A percentile compares a stretch with the other conserved stretches of the same genome.
Conservation (phyloP, 2,329 filamentous ascomycete species). For the Blumeria hordei region DNA sequence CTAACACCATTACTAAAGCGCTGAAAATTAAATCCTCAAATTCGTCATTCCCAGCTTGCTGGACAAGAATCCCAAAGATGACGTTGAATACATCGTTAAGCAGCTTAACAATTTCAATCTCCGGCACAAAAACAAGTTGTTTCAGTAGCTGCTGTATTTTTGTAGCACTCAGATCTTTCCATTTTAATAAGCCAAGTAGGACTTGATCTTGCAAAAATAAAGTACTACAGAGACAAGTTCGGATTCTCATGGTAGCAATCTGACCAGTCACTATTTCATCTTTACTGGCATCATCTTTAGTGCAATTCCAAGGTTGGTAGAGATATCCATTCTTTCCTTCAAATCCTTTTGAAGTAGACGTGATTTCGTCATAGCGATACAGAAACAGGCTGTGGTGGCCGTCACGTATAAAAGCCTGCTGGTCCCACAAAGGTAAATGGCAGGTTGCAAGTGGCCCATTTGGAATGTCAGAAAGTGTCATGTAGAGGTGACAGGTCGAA, state of each 20-base stretch:
- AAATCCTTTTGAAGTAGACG: slow-evolving; percentile 38
- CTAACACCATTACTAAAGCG: slow-evolving; percentile 66
- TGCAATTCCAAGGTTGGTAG: slow-evolving; percentile 53
- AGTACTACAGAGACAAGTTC: slow-evolving; percentile 84
- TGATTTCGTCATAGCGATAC: slow-evolving; percentile 82
- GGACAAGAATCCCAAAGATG: slow-evolving; percentile 74
- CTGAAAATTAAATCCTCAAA: slow-evolving; percentile 86
- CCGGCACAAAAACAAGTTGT: slow-evolving; percentile 75
- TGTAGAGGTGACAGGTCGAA: slow-evolving; percentile 58
- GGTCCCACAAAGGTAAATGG: slow-evolving; percentile 84
- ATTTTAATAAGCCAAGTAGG: slow-evolving; percentile 61
- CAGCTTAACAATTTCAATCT: slow-evolving; percentile 94
- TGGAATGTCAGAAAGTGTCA: slow-evolving; percentile 72
- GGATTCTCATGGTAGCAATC: slow-evolving; percentile 52
- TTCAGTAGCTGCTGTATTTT: slow-evolving; percentile 53
- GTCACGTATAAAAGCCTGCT: slow-evolving; percentile 71
- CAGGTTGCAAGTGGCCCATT: slow-evolving; percentile 75
- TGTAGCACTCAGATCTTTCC: slow-evolving; percentile 52
- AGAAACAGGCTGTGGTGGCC: slow-evolving; percentile 59
- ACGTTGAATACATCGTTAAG: slow-evolving; percentile 73
- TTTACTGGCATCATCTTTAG: slow-evolving; percentile 40
- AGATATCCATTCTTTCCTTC: slow-evolving; percentile 61
- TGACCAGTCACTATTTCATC: slow-evolving; percentile 54
- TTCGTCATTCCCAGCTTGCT: slow-evolving; percentile 75
- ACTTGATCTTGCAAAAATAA: slow-evolving; percentile 80